Conservation (phyloP, 2,329 filamentous ascomycete species). For the Thielaviopsis musarum region DNA sequence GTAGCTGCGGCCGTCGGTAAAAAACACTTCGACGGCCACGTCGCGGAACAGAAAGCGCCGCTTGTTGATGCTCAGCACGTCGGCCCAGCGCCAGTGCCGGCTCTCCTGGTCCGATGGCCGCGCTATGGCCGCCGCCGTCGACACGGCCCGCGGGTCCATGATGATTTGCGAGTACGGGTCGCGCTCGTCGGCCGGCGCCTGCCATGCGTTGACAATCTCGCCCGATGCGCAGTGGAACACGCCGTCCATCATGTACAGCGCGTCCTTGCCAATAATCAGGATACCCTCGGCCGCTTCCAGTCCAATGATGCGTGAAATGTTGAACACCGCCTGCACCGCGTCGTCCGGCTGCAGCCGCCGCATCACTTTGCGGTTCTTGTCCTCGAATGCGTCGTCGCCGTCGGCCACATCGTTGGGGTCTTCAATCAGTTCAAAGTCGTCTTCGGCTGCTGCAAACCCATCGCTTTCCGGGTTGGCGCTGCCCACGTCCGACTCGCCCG, state of each 20-base stretch:
- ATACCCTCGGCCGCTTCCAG: conserved; percentile 89
- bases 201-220: conserved; percentile 92
- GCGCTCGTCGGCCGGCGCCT: conserved; percentile 79
- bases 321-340: conserved; percentile 83
- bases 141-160: conserved; percentile 31
- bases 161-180: conserved; percentile 95
- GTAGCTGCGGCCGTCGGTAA: conserved; percentile 91
- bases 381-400: conserved; percentile 60
- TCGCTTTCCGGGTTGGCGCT: background rate
- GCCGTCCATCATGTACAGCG: conserved; percentile 86
- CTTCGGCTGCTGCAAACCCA: conserved; percentile 37
- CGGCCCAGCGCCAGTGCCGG: conserved; percentile 82
- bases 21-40: conserved; percentile 93
- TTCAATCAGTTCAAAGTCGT: conserved; percentile 91
- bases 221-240: conserved; percentile 91
- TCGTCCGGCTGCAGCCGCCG: conserved; percentile 79
- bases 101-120: conserved; percentile 55
- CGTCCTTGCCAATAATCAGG: conserved; percentile 80
- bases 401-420: conserved; percentile 68
- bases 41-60: conserved; percentile 88
- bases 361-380: conserved; percentile 98
- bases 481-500: background rate
- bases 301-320: conserved; percentile 85
- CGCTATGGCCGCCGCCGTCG: background rate
- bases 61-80: conserved; percentile 91